phyloP scores from a whole-genome alignment of 495 filamentous ascomycete species.

The Penicillium odoratum region DNA sequence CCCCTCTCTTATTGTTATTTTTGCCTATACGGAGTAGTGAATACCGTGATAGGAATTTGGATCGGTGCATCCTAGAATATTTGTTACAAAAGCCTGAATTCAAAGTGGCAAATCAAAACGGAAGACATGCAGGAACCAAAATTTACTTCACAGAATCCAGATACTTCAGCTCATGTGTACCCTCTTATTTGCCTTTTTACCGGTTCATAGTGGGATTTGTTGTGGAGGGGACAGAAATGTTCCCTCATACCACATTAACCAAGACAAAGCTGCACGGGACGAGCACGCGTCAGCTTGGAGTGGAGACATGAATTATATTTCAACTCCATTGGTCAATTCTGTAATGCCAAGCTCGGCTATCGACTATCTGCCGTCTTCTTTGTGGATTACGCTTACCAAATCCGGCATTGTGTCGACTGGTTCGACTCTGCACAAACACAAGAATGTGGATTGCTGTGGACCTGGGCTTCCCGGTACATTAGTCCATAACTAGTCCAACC shows the following conservation, averaged over 20 bases:
- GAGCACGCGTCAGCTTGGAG: constrained; percentile 45
- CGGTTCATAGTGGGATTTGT: neutral
- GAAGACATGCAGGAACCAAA: neutral
- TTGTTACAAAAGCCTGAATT: constrained; percentile 2
- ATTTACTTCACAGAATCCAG: neutral
- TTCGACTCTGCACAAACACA: constrained; percentile 21
- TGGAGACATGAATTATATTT: constrained; percentile 10
- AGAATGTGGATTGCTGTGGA: constrained; percentile 21
- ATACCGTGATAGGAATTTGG: neutral
- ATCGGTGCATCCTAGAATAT: constrained; percentile 1
- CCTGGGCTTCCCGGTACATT: constrained; percentile 4
- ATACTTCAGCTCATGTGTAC: neutral
- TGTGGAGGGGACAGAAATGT: constrained; percentile 6
- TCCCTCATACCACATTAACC: constrained; percentile 16
- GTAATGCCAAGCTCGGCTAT: constrained; percentile 47
- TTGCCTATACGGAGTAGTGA: neutral
- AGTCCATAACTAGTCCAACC: neutral
- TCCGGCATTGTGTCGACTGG: constrained; percentile 10
- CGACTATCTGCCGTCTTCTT: constrained; percentile 47
- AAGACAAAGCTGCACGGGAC: constrained; percentile 25
- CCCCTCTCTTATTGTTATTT: neutral
- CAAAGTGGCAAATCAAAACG: neutral
- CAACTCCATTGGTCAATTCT: constrained; percentile 36
- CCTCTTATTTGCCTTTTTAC: neutral
- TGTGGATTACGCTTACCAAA: constrained; percentile 20